Conservation (phyloP, 371 early-diverging fungal genomes). For the Gilbertella persicaria region DNA sequence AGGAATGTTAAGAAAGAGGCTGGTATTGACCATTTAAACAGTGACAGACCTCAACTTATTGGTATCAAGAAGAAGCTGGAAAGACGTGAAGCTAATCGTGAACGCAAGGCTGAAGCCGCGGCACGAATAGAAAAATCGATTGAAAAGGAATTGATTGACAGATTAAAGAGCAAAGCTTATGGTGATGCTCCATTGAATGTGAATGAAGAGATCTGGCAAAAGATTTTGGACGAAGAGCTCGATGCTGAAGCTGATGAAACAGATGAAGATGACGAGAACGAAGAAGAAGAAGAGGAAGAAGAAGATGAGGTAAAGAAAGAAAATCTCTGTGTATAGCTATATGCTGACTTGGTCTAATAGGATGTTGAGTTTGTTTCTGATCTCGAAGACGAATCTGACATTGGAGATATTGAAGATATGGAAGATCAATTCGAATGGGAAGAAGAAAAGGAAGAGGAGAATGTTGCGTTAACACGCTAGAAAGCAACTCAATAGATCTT, state of each 20-base stretch:
- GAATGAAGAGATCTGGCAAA: slow-evolving; percentile 86
- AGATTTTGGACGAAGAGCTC: slow-evolving; percentile 69
- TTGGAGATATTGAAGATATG: slow-evolving; percentile 41
- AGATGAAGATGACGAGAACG: slow-evolving; percentile 70
- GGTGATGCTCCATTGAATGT: slow-evolving; percentile 91
- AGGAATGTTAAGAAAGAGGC: neutral
- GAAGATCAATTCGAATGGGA: slow-evolving; percentile 38
- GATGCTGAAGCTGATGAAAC: slow-evolving; percentile 74
- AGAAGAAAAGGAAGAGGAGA: slow-evolving; percentile 30
- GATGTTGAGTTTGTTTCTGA: slow-evolving; percentile 35
- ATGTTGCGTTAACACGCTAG: slow-evolving; percentile 2
- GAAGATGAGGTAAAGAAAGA: slow-evolving; percentile 49
- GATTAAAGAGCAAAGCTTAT: slow-evolving; percentile 92
- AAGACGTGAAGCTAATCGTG: slow-evolving; percentile 88
- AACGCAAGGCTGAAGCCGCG: slow-evolving; percentile 92
- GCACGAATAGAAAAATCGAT: slow-evolving; percentile 95
- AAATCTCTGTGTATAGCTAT: neutral
- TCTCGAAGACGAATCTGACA: slow-evolving; percentile 39
- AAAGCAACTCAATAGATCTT: neutral
- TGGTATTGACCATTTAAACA: slow-evolving; percentile 1
- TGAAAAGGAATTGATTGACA: slow-evolving; percentile 96
- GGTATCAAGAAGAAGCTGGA: slow-evolving; percentile 95
- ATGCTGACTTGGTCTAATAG: neutral
- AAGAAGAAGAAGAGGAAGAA: slow-evolving; percentile 58
- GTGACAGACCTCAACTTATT: slow-evolving; percentile 74